Evolutionary conservation across 306 rosid genomes (phyloP), one percentile per base, ranked within the genome.

Genomic region (Vachellia collinsii): DNA sequence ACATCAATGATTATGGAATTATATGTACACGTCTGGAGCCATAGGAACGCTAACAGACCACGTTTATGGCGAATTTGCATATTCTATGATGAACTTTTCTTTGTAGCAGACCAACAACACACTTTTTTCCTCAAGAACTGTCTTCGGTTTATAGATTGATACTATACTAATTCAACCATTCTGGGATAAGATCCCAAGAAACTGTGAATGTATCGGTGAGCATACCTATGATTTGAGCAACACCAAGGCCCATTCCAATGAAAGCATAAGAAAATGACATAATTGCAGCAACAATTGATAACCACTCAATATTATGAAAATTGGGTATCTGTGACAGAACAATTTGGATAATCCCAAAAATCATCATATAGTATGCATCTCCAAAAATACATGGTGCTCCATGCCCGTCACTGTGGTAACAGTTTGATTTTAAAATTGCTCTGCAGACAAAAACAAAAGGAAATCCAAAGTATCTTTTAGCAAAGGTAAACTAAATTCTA

Each of bases 241-340:
- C 5, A 6, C 92, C 90, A 67, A 93, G 90, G 42, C 80, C 87
- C 75, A 93, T 74, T 80, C 97, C 94, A 63, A 91, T 89, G 74
- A 83, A 82, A 74, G 97, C 86, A 86, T 91, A 93, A 59, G 82
- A 73, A 76, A 93, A 91, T 65, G 97, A 93, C 92, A 87, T 93
- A 70, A 90, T 64, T 67, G 97, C 97, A 65, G 97, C 97, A 0
- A 91, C 63, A 70, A 87, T 13, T n/a, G 97, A 93, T 41, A 93
- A 80, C 97, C 97, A 91, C 51, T 90, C 77, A 20, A 93, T 84
- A 82, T 88, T 71, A 81, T 90, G 93, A 72, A 93, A 93, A 77
- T 91, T 81, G 25, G 94, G 97, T 39, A 90, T 87, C 81, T 93
- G 97, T n/a, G 97, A 89, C 38, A 93, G 87, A 63, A 91, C 44